A percentile compares a stretch with the other conserved stretches of the same genome.
phyloP scores from a whole-genome alignment of 768 basidiomycete species.

The Russula sp. region DNA sequence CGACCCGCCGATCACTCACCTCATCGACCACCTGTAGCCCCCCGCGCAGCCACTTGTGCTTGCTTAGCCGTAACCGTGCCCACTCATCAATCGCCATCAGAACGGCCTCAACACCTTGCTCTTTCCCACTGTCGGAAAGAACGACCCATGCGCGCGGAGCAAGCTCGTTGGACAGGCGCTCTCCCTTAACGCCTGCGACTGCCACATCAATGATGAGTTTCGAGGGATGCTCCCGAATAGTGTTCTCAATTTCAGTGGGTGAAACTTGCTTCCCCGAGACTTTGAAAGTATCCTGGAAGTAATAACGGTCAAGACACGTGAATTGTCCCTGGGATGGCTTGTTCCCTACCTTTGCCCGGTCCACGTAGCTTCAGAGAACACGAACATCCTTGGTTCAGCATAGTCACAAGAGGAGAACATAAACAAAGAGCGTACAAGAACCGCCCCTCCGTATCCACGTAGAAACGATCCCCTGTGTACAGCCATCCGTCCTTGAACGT shows the following conservation, averaged over 20 bases:
- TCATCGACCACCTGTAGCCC: slow-evolving; percentile 58
- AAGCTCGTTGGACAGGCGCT: slow-evolving; percentile 63
- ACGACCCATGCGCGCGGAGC: slow-evolving; percentile 77
- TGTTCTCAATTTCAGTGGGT: slow-evolving; percentile 68
- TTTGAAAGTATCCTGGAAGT: slow-evolving; percentile 63
- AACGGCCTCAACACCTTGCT: slow-evolving; percentile 35
- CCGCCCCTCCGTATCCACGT: slow-evolving; percentile 49
- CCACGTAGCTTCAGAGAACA: slow-evolving; percentile 47
- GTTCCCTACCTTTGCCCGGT: slow-evolving; percentile 57
- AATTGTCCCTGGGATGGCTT: not conserved
- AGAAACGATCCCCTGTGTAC: slow-evolving; percentile 64
- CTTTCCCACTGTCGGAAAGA: slow-evolving; percentile 47
- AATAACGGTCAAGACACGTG: not conserved
- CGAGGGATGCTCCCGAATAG: slow-evolving; percentile 53
- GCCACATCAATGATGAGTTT: slow-evolving; percentile 47
- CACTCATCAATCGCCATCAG: slow-evolving; percentile 48
- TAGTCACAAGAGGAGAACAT: not conserved
- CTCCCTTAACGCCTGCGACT: slow-evolving; percentile 70
- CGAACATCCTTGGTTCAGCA: not conserved
- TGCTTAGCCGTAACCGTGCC: slow-evolving; percentile 56
- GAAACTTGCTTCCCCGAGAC: slow-evolving; percentile 77
- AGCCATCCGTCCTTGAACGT: slow-evolving; percentile 71
- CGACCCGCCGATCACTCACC: slow-evolving; percentile 31
- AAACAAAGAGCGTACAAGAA: slow-evolving; percentile 46
- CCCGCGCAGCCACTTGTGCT: slow-evolving; percentile 70